Base-by-base conservation (phyloP, 2,329 filamentous ascomycete species). In the Allantophomopsis lycopodina region DNA sequence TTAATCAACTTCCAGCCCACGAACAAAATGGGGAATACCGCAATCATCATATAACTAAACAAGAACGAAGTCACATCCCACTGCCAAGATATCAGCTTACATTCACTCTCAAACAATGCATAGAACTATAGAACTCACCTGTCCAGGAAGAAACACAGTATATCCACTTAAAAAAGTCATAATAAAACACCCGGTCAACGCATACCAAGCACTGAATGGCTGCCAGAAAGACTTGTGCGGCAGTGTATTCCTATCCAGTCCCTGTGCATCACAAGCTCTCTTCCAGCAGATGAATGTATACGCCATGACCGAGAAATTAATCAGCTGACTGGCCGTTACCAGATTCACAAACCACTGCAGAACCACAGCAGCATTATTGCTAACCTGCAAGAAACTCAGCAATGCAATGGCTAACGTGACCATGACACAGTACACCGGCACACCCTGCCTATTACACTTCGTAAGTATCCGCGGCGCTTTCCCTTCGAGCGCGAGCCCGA, bases 91-190 rank as follows among this genome's bases (percentile, higher is more conserved):
- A 12, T 23, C 7, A 35, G 4, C 34, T 20, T 4, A 35, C 16
- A 21, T 7, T 14, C 11, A 11, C 20, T 23, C 8, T 2, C 5
- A 16, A 38, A 15, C 16, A 21, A 20, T 18, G 20, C 2, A 20
- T n/a, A 32, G 5, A 3, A n/a, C n/a, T n/a, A n/a, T n/a, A n/a
- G n/a, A 32, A 36, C 15, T 12, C n/a, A 4, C 44, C 16, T 40
- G 50, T 13, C 56, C 55, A 0, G 69, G 67, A 15, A 79, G 52
- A 49, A 80, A 80, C 2, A 78, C 72, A 0, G 68, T 65, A 45
- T 77, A 79, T 0, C 75, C 75, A 11, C 71, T 65, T 0, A 78
- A 69, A 46, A 79, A 71, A 0, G 69, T 65, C 73, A 79, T 77
- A 45, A 73, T 53, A 35, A 64, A 65, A 28, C 66, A 72, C 15